A percentile compares a stretch with the other conserved stretches of the same genome.
Conservation (phyloP, 1,284 basidiomycete genomes). For the Anthracocystis walkeri region DNA sequence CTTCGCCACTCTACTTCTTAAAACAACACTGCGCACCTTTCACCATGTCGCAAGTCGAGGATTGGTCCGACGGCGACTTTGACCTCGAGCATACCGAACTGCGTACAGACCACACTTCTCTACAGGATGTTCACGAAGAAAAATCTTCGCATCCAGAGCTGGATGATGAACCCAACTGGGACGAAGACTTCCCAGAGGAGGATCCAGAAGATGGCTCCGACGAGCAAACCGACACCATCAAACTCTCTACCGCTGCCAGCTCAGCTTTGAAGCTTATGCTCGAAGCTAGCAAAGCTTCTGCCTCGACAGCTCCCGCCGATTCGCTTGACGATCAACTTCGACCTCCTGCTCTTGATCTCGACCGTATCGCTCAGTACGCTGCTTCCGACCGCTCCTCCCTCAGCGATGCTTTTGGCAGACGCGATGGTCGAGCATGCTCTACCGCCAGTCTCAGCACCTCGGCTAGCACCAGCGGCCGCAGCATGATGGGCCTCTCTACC, state of each 20-base stretch:
- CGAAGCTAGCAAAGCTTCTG: conserved; percentile 31
- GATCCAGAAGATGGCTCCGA: conserved; percentile 25
- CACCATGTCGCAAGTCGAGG: conserved; percentile 44
- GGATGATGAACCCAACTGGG: conserved; percentile 27
- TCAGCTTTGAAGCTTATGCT: conserved; percentile 42
- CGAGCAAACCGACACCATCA: conserved; percentile 54
- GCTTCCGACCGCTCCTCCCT: neutral
- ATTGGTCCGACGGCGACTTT: conserved; percentile 51
- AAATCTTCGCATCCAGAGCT: conserved; percentile 1
- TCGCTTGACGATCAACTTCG: conserved; percentile 28
- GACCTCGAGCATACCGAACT: conserved; percentile 40
- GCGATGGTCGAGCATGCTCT: conserved; percentile 12
- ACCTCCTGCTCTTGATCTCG: conserved; percentile 31
- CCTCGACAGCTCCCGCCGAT: conserved; percentile 1
- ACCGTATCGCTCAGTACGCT: conserved; percentile 12
- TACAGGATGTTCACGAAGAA: conserved; percentile 24
- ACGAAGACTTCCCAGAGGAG: conserved; percentile 21
- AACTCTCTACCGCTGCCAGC: conserved; percentile 40
- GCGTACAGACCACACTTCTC: conserved; percentile 31
- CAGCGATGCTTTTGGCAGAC: conserved; percentile 3
- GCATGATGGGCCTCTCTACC: conserved; percentile 51
- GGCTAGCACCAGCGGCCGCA: conserved; percentile 51
- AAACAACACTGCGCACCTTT: neutral
- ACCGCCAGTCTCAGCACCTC: conserved; percentile 44
- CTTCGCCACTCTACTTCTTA: neutral